These are phyloP conservation scores for Pulicaria dysenterica DNA, from an alignment of 129 eudicot species.

Conservation along the genomic window DNA sequence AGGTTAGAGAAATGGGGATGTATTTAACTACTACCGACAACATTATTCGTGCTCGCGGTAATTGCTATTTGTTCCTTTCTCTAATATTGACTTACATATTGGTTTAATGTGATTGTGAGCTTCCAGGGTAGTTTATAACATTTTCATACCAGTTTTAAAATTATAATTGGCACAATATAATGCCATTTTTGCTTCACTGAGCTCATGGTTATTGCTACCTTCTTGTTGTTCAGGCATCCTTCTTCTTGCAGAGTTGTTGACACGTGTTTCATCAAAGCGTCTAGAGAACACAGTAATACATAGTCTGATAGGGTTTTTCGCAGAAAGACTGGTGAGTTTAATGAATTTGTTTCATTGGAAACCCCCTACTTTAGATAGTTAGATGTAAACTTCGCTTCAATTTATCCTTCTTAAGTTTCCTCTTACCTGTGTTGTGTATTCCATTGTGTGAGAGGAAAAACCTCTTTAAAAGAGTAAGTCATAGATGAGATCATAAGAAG, in stretches of 20 bases:
- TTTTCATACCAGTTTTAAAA: neutral
- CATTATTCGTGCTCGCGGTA: conserved; percentile 90
- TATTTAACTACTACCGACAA: conserved; percentile 81
- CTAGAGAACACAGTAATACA: conserved; percentile 49
- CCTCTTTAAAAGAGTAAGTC: no score
- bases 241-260: conserved; percentile 78
- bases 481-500: neutral
- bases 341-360: neutral
- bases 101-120: no score
- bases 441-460: no score
- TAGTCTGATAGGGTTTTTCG: conserved; percentile 76
- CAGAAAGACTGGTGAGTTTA: conserved; percentile 84
- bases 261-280: conserved; percentile 53
- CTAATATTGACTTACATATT: no score
- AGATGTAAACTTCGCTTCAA: no score
- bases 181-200: neutral
- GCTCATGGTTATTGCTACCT: conserved; percentile 16
- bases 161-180: neutral
- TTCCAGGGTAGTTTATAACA: no score
- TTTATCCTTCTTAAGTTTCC: no score
- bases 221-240: conserved; percentile 63
- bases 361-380: no score
- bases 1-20: conserved; percentile 96
- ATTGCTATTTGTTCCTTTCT: neutral
- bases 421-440: no score